A percentile compares a stretch with the other conserved stretches of the same genome.
Evolutionary conservation across 2,329 filamentous ascomycete species (phyloP).

Genomic region (Cryphonectria radicalis): DNA sequence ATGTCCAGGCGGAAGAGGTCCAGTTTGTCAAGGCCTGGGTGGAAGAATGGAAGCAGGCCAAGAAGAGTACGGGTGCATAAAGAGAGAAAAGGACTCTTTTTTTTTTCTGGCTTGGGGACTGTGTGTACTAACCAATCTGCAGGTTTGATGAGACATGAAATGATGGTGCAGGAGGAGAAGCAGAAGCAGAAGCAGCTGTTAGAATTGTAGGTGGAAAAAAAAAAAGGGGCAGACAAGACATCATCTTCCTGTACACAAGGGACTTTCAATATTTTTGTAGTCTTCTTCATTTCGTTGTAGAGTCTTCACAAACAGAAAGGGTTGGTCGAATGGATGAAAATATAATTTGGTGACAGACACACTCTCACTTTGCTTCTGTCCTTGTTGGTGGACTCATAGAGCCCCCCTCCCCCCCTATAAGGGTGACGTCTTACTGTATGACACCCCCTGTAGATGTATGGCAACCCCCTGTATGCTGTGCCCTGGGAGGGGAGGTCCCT

Average conservation of each 20-base stretch:
- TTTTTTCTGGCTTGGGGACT: not conserved
- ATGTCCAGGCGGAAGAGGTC: slow-evolving; percentile 62
- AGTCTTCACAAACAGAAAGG: not conserved
- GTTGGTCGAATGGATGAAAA: not conserved
- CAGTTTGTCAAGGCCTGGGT: slow-evolving; percentile 71
- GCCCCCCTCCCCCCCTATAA: not conserved
- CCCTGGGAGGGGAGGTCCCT: not conserved
- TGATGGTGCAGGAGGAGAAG: not conserved
- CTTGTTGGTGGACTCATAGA: not conserved
- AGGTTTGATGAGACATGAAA: slow-evolving; percentile 11
- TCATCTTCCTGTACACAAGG: not conserved
- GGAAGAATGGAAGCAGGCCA: slow-evolving; percentile 54
- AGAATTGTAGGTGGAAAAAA: slow-evolving; percentile 19
- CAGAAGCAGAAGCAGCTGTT: not conserved
- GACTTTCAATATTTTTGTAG: not conserved
- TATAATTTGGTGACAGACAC: not conserved
- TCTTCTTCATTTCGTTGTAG: not conserved
- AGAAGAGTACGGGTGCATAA: slow-evolving; percentile 27
- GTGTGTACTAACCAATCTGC: slow-evolving; percentile 23
- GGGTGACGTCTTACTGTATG: not conserved
- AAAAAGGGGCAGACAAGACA: too few species aligned
- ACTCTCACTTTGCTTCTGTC: not conserved
- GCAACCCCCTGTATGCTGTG: not conserved
- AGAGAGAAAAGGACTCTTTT: not conserved
- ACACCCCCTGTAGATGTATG: too few species aligned